Conservation (phyloP, 2,329 filamentous ascomycete species). For the Neofusicoccum cordaticola region DNA sequence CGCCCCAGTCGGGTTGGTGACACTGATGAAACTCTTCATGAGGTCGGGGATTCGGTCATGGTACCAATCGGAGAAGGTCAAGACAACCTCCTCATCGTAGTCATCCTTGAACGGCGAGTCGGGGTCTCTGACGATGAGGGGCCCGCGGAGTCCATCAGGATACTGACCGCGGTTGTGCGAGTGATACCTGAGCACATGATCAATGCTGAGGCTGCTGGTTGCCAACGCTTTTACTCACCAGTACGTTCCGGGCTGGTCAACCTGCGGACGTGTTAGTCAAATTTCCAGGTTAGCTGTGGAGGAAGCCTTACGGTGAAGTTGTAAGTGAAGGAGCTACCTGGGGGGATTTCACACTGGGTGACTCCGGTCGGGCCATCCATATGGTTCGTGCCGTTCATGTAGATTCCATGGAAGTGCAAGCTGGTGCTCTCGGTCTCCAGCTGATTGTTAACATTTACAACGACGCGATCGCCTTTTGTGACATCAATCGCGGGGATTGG, state of each 20-base stretch:
- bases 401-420: constrained; percentile 76
- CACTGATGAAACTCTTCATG: constrained; percentile 41
- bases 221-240: constrained; percentile 35
- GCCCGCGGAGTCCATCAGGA: constrained; percentile 66
- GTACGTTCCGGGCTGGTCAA: constrained; percentile 54
- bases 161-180: constrained; percentile 63
- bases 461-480: constrained; percentile 69
- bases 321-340: constrained; percentile 63
- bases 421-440: constrained; percentile 62
- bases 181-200: constrained; percentile 51
- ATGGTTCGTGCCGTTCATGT: constrained; percentile 69
- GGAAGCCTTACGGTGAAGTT: constrained; percentile 57
- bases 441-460: constrained; percentile 67
- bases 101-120: constrained; percentile 52
- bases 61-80: constrained; percentile 74
- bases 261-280: constrained; percentile 24
- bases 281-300: neutral
- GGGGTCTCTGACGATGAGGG: constrained; percentile 63
- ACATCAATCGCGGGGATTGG: constrained; percentile 70
- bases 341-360: constrained; percentile 57
- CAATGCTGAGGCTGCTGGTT: neutral
- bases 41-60: constrained; percentile 57
- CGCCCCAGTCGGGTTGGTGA: constrained; percentile 55
- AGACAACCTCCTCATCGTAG: constrained; percentile 59
- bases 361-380: constrained; percentile 72